A percentile compares a stretch with the other conserved stretches of the same genome.
Evolutionary conservation across 495 filamentous ascomycete genomes (phyloP).

Genomic region (Penicillium riverlandense): DNA sequence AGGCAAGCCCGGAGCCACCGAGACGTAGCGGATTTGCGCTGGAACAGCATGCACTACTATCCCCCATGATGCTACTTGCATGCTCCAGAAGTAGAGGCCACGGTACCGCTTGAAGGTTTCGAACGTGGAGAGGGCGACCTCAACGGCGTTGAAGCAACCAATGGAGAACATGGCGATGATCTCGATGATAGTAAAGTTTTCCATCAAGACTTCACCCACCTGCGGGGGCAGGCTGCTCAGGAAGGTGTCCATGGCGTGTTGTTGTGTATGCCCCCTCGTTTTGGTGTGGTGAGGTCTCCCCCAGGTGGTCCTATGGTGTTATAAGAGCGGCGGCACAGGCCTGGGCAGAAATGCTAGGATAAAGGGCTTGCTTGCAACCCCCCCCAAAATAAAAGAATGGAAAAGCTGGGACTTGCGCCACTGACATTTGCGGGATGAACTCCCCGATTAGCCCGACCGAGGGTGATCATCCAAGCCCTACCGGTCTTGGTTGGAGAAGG

Average conservation of each 20-base stretch:
- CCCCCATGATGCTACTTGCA: conserved; percentile 24
- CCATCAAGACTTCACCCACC: conserved; percentile 1
- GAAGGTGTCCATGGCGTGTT: conserved; percentile 7
- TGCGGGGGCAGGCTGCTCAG: conserved; percentile 5
- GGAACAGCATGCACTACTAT: conserved; percentile 45
- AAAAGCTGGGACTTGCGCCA: too few relatives aligned
- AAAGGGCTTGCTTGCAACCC: too few relatives aligned
- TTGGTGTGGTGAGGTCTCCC: too few relatives aligned
- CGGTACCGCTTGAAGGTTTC: conserved; percentile 27
- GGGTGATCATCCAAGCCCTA: too few relatives aligned
- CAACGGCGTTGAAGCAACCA: conserved; percentile 28
- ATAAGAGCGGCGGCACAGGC: too few relatives aligned
- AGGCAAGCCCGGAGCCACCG: conserved; percentile 28
- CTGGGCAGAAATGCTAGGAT: too few relatives aligned
- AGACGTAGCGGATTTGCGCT: conserved; percentile 47
- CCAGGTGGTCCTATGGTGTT: too few relatives aligned
- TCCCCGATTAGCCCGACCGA: too few relatives aligned
- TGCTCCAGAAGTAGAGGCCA: conserved; percentile 45
- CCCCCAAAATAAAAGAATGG: too few relatives aligned
- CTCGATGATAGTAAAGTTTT: conserved; percentile 4
- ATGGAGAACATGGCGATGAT: conserved; percentile 1
- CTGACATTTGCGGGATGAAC: too few relatives aligned
- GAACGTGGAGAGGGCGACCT: conserved; percentile 28
- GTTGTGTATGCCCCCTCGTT: too few relatives aligned
- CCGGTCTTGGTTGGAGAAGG: too few relatives aligned